Conservation (phyloP, 1,139 yeast species). For the Pichia inconspicua region DNA sequence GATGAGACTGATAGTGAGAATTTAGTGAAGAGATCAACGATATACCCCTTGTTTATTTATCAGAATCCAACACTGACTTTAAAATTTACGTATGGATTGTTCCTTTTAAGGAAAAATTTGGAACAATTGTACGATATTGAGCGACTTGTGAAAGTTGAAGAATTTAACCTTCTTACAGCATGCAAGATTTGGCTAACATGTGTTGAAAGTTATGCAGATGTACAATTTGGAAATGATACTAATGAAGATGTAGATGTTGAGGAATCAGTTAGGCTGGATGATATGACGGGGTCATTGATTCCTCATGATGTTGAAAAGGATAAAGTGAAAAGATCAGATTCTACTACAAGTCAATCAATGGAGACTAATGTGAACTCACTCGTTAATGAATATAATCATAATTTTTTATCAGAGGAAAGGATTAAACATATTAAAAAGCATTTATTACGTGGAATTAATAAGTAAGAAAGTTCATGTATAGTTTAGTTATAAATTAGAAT, state of each 20-base stretch:
- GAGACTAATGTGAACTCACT: constrained; percentile 7
- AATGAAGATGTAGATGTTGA: not conserved
- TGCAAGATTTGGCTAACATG: constrained; percentile 28
- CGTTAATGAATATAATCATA: constrained; percentile 17
- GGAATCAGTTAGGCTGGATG: not conserved
- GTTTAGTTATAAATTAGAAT: not conserved
- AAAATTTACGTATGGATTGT: constrained; percentile 46
- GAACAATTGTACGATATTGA: constrained; percentile 39
- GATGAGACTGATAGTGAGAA: constrained; percentile 26
- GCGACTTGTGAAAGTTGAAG: constrained; percentile 23
- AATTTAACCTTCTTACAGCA: constrained; percentile 27
- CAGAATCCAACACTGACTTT: constrained; percentile 35
- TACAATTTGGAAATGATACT: not conserved
- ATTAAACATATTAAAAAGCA: constrained; percentile 23
- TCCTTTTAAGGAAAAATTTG: constrained; percentile 40
- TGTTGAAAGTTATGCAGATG: constrained; percentile 17
- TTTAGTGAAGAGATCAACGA: constrained; percentile 13
- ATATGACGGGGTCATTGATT: not conserved
- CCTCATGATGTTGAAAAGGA: not conserved
- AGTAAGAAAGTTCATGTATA: not conserved
- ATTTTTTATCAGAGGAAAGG: constrained; percentile 19
- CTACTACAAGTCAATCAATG: not conserved
- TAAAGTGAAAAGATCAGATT: not conserved
- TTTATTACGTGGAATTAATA: constrained; percentile 13
- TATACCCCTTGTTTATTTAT: constrained; percentile 42